Conservation (phyloP, 2,329 filamentous ascomycete genomes). For the Colletotrichum lini region DNA sequence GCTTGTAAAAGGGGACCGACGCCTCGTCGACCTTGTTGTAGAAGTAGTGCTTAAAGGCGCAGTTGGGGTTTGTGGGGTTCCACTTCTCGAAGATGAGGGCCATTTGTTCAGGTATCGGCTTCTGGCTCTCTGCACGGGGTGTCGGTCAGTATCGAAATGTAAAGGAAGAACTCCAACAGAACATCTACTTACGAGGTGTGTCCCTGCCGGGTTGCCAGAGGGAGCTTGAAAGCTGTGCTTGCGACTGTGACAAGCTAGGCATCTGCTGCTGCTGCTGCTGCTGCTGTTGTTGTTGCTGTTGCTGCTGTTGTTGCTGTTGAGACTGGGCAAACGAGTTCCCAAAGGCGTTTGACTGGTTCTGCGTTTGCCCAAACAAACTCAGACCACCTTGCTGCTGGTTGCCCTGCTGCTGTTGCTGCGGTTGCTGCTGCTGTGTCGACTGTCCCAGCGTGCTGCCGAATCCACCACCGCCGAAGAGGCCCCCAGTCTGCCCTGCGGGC, state of each 20-base stretch:
- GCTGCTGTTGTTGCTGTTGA: constrained; percentile 50
- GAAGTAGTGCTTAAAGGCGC: constrained; percentile 86
- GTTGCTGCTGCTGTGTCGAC: constrained; percentile 52
- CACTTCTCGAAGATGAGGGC: constrained; percentile 79
- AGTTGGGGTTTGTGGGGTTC: constrained; percentile 77
- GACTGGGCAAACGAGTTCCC: constrained; percentile 52
- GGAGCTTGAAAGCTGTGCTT: constrained; percentile 64
- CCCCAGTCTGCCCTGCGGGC: constrained; percentile 47
- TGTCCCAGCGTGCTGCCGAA: constrained; percentile 53
- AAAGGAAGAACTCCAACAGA: background rate
- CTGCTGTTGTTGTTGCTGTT: constrained; percentile 59
- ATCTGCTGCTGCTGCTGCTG: constrained; percentile 60
- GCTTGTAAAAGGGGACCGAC: constrained; percentile 82
- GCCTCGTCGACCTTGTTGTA: constrained; percentile 87
- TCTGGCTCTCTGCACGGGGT: constrained; percentile 68
- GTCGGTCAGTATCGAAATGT: constrained; percentile 29
- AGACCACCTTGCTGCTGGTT: constrained; percentile 48
- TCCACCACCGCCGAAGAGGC: constrained; percentile 46
- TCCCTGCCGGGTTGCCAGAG: constrained; percentile 68
- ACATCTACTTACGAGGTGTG: constrained; percentile 59
- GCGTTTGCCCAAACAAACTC: constrained; percentile 58
- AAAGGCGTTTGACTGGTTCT: constrained; percentile 52
- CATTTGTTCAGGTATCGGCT: constrained; percentile 82
- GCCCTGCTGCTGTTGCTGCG: constrained; percentile 54
- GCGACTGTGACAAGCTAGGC: constrained; percentile 60